Evolutionary conservation across 2,329 filamentous ascomycete genomes (phyloP), one percentile per base, ranked within the genome.

Genomic region (Aspergillus sp.): DNA sequence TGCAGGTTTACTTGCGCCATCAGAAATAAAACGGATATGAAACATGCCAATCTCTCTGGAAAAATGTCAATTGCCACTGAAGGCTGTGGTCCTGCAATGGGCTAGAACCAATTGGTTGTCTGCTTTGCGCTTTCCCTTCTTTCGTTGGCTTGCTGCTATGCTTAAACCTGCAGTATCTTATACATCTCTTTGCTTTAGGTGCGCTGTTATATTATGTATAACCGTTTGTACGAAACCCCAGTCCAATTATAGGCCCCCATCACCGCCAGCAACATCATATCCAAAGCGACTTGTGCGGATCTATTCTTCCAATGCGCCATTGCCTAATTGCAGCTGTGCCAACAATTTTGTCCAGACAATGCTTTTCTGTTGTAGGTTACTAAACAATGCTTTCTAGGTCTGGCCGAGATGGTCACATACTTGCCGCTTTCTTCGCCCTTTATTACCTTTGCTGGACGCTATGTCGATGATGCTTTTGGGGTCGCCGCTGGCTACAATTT

Each of bases 361-460:
- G 46, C 21, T 43, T 14, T 45, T 43, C 55, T 35, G 35, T 52
- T 48, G 58, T 59, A 55, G 43, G n/a, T 45, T 63, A 62, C 65
- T 65, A 67, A 64, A 62, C 53, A 50, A 51, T 37, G 21, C 21
- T 49, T 59, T 56, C 40, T 66, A 77, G 75, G 71, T 64, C 71
- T 77, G 67, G 79, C 79, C 43, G 80, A 82, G 65, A 82, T 82
- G 79, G 76, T 79, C 19, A 81, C 76, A 25, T 82, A 78, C 60
- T 64, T 79, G 27, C 79, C 79, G 12, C 76, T 82, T 14, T 76
- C 77, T 4, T 76, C 74, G 5, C 75, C 76, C 4, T 80, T 80
- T 61, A 75, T 81, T 48, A 76, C 77, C 15, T 77, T 80, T 55
- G 77, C 76, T 15, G 74, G 77, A 48, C 73, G 76, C 9, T 81